Conservation (phyloP, 2,329 filamentous ascomycete species). For the Pseudogymnoascus sp. region DNA sequence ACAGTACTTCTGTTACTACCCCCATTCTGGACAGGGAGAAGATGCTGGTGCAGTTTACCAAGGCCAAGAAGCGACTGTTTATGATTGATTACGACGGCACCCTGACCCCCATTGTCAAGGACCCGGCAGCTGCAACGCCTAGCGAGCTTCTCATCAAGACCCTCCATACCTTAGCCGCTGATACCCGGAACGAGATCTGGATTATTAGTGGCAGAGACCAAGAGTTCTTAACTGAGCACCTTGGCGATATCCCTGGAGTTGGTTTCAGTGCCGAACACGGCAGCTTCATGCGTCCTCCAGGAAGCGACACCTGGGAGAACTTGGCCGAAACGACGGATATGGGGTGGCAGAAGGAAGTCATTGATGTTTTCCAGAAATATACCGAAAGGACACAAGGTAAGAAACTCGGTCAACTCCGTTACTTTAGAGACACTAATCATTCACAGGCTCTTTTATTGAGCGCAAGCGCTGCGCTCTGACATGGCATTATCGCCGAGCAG, state of each 20-base stretch:
- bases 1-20: conserved; percentile 66
- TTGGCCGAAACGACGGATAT: conserved; percentile 81
- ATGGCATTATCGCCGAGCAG: conserved; percentile 92
- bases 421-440: conserved; percentile 16
- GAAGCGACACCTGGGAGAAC: conserved; percentile 74
- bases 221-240: conserved; percentile 79
- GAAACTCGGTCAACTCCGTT: conserved; percentile 20
- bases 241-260: conserved; percentile 81
- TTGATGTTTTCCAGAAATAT: conserved; percentile 78
- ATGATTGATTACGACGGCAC: conserved; percentile 99
- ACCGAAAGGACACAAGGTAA: conserved; percentile 77
- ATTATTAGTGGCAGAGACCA: conserved; percentile 95
- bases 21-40: conserved; percentile 70
- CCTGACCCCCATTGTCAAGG: conserved; percentile 86
- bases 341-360: conserved; percentile 82
- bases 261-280: conserved; percentile 97
- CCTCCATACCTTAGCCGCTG: conserved; percentile 68
- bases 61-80: conserved; percentile 73
- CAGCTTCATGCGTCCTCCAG: conserved; percentile 83
- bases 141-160: conserved; percentile 75
- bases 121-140: conserved; percentile 82
- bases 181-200: conserved; percentile 86
- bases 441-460: conserved; percentile 77
- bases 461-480: conserved; percentile 89
- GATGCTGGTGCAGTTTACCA: conserved; percentile 65